Evolutionary conservation across 106 monocot genomes (phyloP).

Genomic region (Platanthera zijinensis): DNA sequence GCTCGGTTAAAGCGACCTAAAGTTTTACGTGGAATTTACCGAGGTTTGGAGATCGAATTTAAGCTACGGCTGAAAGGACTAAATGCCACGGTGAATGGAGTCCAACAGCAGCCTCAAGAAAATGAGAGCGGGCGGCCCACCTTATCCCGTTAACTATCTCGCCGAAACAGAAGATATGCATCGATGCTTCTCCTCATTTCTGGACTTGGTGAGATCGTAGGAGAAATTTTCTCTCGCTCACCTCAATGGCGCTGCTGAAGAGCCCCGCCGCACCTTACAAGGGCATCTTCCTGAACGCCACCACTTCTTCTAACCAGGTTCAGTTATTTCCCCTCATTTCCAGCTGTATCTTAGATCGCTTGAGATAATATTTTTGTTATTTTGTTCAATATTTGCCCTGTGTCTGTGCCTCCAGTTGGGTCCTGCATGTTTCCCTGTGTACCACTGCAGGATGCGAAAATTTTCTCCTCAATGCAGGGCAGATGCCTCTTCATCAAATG

Average conservation of each 20-base stretch:
- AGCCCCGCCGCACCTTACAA: slow-evolving; percentile 15
- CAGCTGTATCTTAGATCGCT: background rate
- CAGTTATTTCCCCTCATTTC: background rate
- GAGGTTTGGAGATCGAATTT: no score
- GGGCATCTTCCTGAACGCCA: slow-evolving; percentile 15
- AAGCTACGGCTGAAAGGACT: no score
- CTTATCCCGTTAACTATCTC: background rate
- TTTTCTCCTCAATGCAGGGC: background rate
- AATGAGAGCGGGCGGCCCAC: background rate
- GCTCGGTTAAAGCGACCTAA: no score
- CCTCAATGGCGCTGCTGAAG: slow-evolving; percentile 18
- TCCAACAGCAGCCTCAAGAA: background rate
- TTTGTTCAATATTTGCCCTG: background rate
- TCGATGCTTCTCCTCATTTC: background rate
- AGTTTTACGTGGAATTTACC: no score
- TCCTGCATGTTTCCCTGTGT: slow-evolving; percentile 1
- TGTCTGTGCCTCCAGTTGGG: background rate
- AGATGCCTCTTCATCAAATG: slow-evolving; percentile 10
- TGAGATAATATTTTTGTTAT: background rate
- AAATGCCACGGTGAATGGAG: no score
- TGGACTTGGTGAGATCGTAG: background rate
- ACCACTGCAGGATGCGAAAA: background rate
- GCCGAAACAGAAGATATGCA: background rate
- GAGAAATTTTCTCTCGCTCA: background rate
- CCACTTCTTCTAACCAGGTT: slow-evolving; percentile 19